phyloP scores from a whole-genome alignment of 2,329 filamentous ascomycete species.

The Colletotrichum shisoi region DNA sequence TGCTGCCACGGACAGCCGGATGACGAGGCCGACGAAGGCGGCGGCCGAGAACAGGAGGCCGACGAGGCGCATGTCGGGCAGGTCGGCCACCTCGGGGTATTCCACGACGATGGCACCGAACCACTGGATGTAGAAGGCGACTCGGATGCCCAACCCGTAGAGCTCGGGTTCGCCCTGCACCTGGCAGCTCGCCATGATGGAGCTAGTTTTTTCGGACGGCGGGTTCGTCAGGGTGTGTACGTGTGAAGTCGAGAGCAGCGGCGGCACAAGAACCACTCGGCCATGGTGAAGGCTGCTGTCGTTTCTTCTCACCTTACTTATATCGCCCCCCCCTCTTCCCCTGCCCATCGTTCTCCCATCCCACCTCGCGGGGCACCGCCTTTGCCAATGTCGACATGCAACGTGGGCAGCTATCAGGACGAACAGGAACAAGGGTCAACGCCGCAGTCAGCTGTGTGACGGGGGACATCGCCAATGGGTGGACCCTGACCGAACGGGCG shows the following conservation, averaged over 20 bases:
- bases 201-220: too few species aligned
- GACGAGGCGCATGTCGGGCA: constrained; percentile 46
- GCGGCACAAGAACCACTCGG: neutral
- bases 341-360: neutral
- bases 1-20: constrained; percentile 41
- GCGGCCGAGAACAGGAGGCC: constrained; percentile 47
- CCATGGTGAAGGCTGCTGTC: constrained; percentile 1
- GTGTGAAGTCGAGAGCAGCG: neutral
- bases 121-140: constrained; percentile 51
- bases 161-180: constrained; percentile 45
- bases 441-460: constrained; percentile 15
- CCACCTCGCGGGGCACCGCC: neutral
- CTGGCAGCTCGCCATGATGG: constrained; percentile 43
- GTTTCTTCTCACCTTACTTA: constrained; percentile 2
- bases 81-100: constrained; percentile 44
- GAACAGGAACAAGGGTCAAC: constrained; percentile 22
- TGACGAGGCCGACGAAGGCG: constrained; percentile 44
- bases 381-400: constrained; percentile 24
- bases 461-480: constrained; percentile 19
- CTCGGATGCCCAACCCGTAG: constrained; percentile 50
- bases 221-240: neutral
- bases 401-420: constrained; percentile 28
- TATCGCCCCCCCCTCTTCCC: neutral
- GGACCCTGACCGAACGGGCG: constrained; percentile 21
- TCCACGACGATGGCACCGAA: constrained; percentile 47